Evolutionary conservation across 768 basidiomycete genomes (phyloP), one percentile per base, ranked within the genome.

Genomic region (Mycena latifolia): DNA sequence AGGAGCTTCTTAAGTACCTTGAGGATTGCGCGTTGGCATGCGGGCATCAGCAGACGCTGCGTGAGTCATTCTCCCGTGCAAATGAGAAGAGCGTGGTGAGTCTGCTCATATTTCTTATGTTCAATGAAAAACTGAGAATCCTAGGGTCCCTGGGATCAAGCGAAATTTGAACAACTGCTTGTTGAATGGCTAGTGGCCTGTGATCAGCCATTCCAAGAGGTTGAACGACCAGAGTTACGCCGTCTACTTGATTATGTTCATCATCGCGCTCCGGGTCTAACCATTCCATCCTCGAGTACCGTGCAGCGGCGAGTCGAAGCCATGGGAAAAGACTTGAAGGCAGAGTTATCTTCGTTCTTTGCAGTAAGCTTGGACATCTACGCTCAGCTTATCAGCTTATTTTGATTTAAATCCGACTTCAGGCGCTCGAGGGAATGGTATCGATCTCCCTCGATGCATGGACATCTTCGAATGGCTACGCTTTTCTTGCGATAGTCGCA

Each of bases 201-300:
- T n/a, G 57, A 59, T n/a, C 57, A 59, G 33, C 57, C 57, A 7
- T 59, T 59, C n/a, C 43, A 27, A n/a, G 55, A 56, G 28, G 55
- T 56, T 29, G 55, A 56, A 24, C 55, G 55, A 28, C 55, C 55
- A 1, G 55, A 56, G 17, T 56, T 56, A 22, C 41, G 43, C 2
- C 17, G 22, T 2, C 29, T 56, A 5, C 55, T 56, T 29, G 41
- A 56, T 8, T 56, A 56, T 56, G 55, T 55, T 10, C 54, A 55
- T 18, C 54, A 55, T 29, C 54, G 54, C 2, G 18, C 10, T 2
- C 35, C 35, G 15, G 37, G 4, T 4, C 33, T 55, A 25, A 8
- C 33, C 17, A 53, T 53, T 8, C 52, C 52, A 5, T 10, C 9
- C 15, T 37, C 37, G 6, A 43, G 14, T 27, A 33, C 54, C 25